Conservation (phyloP, 805 yeast species). For the Wickerhamomyces sydowiorum region DNA sequence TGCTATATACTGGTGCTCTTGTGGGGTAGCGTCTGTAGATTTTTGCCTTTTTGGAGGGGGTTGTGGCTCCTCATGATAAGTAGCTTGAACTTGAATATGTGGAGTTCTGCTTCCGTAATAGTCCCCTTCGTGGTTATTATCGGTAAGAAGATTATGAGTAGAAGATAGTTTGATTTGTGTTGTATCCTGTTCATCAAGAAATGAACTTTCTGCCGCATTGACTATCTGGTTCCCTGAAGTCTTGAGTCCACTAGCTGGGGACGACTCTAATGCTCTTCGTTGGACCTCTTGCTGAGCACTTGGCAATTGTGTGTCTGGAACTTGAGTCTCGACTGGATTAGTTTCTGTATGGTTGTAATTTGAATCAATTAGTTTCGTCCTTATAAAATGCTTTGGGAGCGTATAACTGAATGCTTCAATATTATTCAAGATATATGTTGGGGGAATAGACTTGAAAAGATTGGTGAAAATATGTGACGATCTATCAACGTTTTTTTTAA, state of each 20-base stretch:
- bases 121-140: neutral
- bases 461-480: slow-evolving; percentile 3
- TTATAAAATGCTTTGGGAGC: neutral
- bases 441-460: slow-evolving; percentile 4
- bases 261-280: too few relatives aligned
- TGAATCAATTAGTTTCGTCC: neutral
- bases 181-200: too few relatives aligned
- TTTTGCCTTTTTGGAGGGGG: too few relatives aligned
- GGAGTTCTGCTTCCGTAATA: neutral
- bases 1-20: too few relatives aligned
- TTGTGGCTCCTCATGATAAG: slow-evolving; percentile 1
- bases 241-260: too few relatives aligned
- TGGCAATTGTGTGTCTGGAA: neutral
- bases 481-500: neutral
- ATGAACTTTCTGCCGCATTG: too few relatives aligned
- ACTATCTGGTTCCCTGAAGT: too few relatives aligned
- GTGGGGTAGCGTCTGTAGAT: too few relatives aligned
- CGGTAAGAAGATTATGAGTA: neutral
- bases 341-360: too few relatives aligned
- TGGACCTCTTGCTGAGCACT: too few relatives aligned
- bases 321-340: neutral
- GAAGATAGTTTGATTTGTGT: slow-evolving; percentile 2
- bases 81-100: neutral
- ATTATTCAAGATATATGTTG: neutral
- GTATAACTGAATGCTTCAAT: neutral